Evolutionary conservation across 306 rosid species (phyloP).

Genomic region (Alnus rubra): DNA sequence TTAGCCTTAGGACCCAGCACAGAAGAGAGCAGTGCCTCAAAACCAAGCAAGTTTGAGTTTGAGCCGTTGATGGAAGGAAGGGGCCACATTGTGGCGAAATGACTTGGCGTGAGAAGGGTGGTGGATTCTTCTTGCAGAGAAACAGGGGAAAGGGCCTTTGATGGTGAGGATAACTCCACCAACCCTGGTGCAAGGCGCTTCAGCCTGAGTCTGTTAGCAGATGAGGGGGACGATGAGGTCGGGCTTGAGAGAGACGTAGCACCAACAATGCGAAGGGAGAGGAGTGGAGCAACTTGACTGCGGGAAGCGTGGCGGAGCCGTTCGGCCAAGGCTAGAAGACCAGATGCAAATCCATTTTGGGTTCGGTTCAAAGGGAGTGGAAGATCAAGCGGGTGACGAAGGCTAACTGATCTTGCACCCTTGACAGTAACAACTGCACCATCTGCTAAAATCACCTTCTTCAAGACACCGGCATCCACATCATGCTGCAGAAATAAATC

Average conservation of each 20-base stretch:
- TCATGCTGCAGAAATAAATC: conserved; percentile 69
- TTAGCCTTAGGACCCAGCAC: conserved; percentile 72
- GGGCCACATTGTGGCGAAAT: conserved; percentile 78
- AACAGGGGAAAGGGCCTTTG: conserved; percentile 41
- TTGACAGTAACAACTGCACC: conserved; percentile 96
- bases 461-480: conserved; percentile 95
- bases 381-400: conserved; percentile 79
- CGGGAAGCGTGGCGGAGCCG: conserved; percentile 71
- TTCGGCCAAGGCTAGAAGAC: conserved; percentile 71
- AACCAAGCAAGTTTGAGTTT: conserved; percentile 66
- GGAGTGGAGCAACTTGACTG: conserved; percentile 45
- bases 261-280: conserved; percentile 85
- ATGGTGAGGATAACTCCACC: conserved; percentile 76
- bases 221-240: conserved; percentile 55
- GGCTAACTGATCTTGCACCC: conserved; percentile 93
- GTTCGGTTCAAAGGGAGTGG: conserved; percentile 74
- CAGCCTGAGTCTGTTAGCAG: conserved; percentile 71
- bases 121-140: conserved; percentile 52
- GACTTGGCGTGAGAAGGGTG: conserved; percentile 60
- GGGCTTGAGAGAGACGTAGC: conserved; percentile 77
- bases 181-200: conserved; percentile 95
- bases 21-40: conserved; percentile 66
- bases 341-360: conserved; percentile 67
- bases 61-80: conserved; percentile 83
- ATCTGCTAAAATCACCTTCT: conserved; percentile 88